Evolutionary conservation across 2,329 filamentous ascomycete species (phyloP), one percentile per base, ranked within the genome.

Genomic region (Phaeosphaeriaceae sp.): DNA sequence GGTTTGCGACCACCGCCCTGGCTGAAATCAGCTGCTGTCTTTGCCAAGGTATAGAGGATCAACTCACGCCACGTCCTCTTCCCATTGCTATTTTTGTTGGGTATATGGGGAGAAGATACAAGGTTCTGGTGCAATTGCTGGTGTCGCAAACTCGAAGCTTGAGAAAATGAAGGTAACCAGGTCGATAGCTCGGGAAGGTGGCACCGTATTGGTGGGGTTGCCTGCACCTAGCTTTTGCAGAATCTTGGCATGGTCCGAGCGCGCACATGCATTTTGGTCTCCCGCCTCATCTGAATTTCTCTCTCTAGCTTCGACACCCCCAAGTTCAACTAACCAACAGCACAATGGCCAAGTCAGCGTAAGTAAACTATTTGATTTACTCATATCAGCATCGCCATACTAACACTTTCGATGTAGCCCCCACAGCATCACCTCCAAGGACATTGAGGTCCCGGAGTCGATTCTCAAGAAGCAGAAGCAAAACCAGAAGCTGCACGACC

Each of bases 401-500:
- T 34, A 43, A 26, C n/a, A 12, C 13, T 21, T 7, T 17, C 36
- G 9, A 16, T 47, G 30, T 30, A 47, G 44, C 37, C 44, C 44
- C 3, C 35, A 3, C 55, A 87, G 87, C 82, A 90, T 96, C 75
- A 91, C 94, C 81, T 82, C 92, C 80, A 90, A 97, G 81, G 89
- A 97, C 81, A 87, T 99, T 79, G 85, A 97, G 79, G 92, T 97
- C 77, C 94, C 94, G 72, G 94, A 99, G 90, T 97, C 94, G 74
- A 89, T 97, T 75, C 89, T 99, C 79, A 99, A 99, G 90, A 99
- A 99, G 91, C 90, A 94, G 85, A 99, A 99, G 92, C 90, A 86
- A 79, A 92, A 97, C 83, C 92, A 97, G 87, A 96, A 97, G 89
- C 90, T 92, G 78, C 89, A 90, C 80, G 92, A 94, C 78, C 89